Evolutionary conservation across 441 rosid species (phyloP).

Genomic region (Dalechampia spathulata): DNA sequence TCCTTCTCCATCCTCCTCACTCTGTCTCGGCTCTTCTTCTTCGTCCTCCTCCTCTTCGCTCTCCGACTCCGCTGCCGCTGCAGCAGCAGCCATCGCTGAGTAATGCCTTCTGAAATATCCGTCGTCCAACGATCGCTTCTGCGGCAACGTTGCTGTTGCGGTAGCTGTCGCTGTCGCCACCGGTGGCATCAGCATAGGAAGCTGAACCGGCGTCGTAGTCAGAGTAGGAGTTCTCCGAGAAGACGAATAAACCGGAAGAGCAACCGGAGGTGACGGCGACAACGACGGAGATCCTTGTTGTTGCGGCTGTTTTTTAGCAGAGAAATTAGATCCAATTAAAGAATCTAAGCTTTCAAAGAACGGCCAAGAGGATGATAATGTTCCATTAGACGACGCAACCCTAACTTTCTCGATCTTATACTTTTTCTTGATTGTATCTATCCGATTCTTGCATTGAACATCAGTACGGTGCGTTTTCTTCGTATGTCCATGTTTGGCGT

Average conservation of each 20-base stretch:
- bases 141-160: constrained; percentile 30
- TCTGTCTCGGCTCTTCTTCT: constrained; percentile 36
- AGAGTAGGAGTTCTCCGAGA: constrained; percentile 19
- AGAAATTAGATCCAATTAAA: constrained; percentile 56
- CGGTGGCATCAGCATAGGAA: constrained; percentile 6
- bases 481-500: constrained; percentile 70
- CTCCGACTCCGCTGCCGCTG: constrained; percentile 44
- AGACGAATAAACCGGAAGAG: constrained; percentile 30
- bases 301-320: constrained; percentile 30
- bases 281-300: constrained; percentile 29
- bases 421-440: constrained; percentile 94
- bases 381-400: constrained; percentile 47
- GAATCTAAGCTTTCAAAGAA: constrained; percentile 69
- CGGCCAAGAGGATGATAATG: constrained; percentile 49
- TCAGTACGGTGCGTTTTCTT: constrained; percentile 91
- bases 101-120: constrained; percentile 61
- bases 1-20: constrained; percentile 39
- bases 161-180: constrained; percentile 31
- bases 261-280: constrained; percentile 44
- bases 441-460: constrained; percentile 94
- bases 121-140: constrained; percentile 44
- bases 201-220: too few species aligned
- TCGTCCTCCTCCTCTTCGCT: constrained; percentile 33
- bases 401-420: constrained; percentile 87
- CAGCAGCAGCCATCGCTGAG: constrained; percentile 74